Base-by-base conservation (phyloP, 352 stramenopile species). In the Blastocystis sp. region DNA sequence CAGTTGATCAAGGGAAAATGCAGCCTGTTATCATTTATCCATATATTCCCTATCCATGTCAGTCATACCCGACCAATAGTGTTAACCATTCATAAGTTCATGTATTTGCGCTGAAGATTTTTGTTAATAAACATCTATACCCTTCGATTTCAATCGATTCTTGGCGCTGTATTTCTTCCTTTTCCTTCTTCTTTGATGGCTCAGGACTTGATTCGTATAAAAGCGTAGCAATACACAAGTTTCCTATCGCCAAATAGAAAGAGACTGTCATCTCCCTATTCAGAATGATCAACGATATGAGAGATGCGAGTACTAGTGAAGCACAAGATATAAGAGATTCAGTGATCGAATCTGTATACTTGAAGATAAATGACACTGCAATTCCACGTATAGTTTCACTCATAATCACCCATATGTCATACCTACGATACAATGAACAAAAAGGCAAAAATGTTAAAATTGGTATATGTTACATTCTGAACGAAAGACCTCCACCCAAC, bases 361-460 rank as follows among this genome's bases (percentile, higher is more conserved):
- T 80, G 18, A 62, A 56, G 43, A 80, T 80, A 20, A n/a, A 9
- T 11, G 26, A 15, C 18, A 56, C 45, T 7, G n/a, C 47, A 54
- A 80, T 15, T 64, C 70, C 70, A 29, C 70, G 70, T 5, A 80
- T 13, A 3, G 70, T 53, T 43, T 80, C 70, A 15, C 70, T 80
- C 61, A 18, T 7, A n/a, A 15, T 62, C 1, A 80, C n/a, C 37
- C 11, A 34, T n/a, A 3, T 9, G 2, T 15, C 7, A 80, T 0
- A n/a, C 18, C 9, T 63, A 80, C 70, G 70, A 62, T 3, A 80
- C 0, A 63, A 80, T 63, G n/a, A 80, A 56, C 11, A 63, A n/a
- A 63, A 62, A 80, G 2, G 70, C 55, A 50, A 64, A 80, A 37
- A 34, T 45, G 55, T 80, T 80, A 50, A 80, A 80, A 63, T 80